phyloP scores from a whole-genome alignment of 345 rosid species.

The Cardamine occulta region DNA sequence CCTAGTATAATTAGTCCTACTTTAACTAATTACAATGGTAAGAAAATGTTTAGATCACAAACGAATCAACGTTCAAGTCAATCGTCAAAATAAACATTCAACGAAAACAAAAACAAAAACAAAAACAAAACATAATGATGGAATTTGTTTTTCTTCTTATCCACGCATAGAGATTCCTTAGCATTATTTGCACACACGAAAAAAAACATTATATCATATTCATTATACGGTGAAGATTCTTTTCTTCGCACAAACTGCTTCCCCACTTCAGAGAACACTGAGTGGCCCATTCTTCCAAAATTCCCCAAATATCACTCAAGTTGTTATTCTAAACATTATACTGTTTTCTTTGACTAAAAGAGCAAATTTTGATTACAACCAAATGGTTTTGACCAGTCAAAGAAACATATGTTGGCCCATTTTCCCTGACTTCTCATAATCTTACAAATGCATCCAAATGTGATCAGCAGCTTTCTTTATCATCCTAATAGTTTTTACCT shows the following conservation, averaged over 20 bases:
- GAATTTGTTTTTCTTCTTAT: slow-evolving; percentile 24
- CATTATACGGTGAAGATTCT: slow-evolving; percentile 48
- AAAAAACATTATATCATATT: slow-evolving; percentile 26
- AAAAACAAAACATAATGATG: slow-evolving; percentile 37
- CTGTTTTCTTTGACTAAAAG: slow-evolving; percentile 42
- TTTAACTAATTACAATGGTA: slow-evolving; percentile 16
- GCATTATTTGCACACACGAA: slow-evolving; percentile 38
- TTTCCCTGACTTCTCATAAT: slow-evolving; percentile 29
- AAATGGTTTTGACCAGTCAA: slow-evolving; percentile 41
- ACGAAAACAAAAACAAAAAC: not conserved
- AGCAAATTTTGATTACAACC: slow-evolving; percentile 33
- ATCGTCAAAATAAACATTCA: slow-evolving; percentile 19
- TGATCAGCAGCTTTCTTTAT: slow-evolving; percentile 40
- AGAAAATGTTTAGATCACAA: slow-evolving; percentile 9
- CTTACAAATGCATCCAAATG: slow-evolving; percentile 38
- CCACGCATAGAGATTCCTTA: slow-evolving; percentile 46
- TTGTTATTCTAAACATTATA: slow-evolving; percentile 37
- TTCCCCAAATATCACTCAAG: slow-evolving; percentile 37
- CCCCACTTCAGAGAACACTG: slow-evolving; percentile 41
- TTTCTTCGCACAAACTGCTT: slow-evolving; percentile 53
- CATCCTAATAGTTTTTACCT: slow-evolving; percentile 4
- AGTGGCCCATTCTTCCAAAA: slow-evolving; percentile 46
- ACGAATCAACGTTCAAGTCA: slow-evolving; percentile 31
- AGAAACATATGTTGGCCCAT: slow-evolving; percentile 35
- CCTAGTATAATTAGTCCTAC: not conserved